Evolutionary conservation across 1,139 yeast genomes (phyloP).

Genomic region (Yarrowia galli): DNA sequence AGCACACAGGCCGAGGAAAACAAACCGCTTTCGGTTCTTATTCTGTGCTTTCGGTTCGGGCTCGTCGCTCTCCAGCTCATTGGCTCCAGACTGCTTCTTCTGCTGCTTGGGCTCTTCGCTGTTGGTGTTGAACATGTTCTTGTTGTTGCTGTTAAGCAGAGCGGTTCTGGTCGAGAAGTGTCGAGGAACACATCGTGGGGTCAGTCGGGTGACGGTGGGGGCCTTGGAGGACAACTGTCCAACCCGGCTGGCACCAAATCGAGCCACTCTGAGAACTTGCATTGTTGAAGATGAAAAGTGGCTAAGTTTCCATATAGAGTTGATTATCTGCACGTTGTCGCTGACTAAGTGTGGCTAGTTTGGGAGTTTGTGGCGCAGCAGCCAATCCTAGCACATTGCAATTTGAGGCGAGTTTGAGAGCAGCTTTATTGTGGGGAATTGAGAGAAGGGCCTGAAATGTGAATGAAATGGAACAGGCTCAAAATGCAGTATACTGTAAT

Average conservation of each 20-base stretch:
- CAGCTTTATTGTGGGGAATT: neutral
- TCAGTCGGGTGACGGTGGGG: neutral
- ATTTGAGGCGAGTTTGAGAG: neutral
- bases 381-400: neutral
- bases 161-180: constrained; percentile 15
- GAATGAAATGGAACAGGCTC: too few relatives aligned
- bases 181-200: constrained; percentile 9
- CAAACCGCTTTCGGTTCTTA: constrained; percentile 34
- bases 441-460: too few relatives aligned
- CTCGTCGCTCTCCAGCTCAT: constrained; percentile 37
- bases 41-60: constrained; percentile 19
- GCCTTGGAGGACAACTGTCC: constrained; percentile 9
- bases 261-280: constrained; percentile 36
- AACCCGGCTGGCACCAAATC: constrained; percentile 19
- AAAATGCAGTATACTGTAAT: too few relatives aligned
- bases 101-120: constrained; percentile 23
- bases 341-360: constrained; percentile 21
- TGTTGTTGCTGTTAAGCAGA: constrained; percentile 24
- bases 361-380: constrained; percentile 23
- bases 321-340: neutral
- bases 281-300: constrained; percentile 36
- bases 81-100: constrained; percentile 27
- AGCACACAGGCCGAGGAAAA: constrained; percentile 52
- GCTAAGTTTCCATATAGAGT: constrained; percentile 28
- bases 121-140: constrained; percentile 37